These are phyloP conservation scores for Candida railenensis DNA, from an alignment of 805 yeast genomes.

Conservation along the genomic window DNA sequence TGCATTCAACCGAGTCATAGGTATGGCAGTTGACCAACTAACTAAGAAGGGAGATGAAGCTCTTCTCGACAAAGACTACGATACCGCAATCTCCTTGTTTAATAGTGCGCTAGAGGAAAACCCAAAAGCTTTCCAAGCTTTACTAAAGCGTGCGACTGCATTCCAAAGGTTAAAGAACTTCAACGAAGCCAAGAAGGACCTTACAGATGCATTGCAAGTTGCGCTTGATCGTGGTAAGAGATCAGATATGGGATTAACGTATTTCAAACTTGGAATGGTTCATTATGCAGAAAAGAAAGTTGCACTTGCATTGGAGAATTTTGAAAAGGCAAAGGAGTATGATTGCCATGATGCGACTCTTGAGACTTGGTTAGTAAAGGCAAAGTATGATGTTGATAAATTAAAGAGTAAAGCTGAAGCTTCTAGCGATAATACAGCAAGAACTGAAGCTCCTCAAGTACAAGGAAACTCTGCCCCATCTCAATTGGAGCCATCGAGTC, in stretches of 20 bases:
- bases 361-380: constrained; percentile 47
- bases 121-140: constrained; percentile 47
- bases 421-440: constrained; percentile 7
- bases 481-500: constrained; percentile 17
- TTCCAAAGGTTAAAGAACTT: constrained; percentile 46
- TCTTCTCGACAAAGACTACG: constrained; percentile 33
- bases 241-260: constrained; percentile 45
- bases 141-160: constrained; percentile 48
- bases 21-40: constrained; percentile 39
- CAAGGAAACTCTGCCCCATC: neutral
- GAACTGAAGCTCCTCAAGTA: too few species aligned
- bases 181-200: constrained; percentile 48
- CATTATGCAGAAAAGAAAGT: constrained; percentile 44
- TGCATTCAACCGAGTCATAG: neutral
- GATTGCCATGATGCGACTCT: constrained; percentile 47
- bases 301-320: constrained; percentile 37
- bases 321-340: constrained; percentile 41
- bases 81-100: constrained; percentile 42
- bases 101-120: constrained; percentile 40
- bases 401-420: constrained; percentile 15
- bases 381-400: constrained; percentile 27
- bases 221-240: constrained; percentile 49
- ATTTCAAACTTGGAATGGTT: constrained; percentile 48
- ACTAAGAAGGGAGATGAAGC: constrained; percentile 37
- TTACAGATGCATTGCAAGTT: constrained; percentile 42